phyloP scores from a whole-genome alignment of 1,284 basidiomycete species.

The Pseudozyma sp. region DNA sequence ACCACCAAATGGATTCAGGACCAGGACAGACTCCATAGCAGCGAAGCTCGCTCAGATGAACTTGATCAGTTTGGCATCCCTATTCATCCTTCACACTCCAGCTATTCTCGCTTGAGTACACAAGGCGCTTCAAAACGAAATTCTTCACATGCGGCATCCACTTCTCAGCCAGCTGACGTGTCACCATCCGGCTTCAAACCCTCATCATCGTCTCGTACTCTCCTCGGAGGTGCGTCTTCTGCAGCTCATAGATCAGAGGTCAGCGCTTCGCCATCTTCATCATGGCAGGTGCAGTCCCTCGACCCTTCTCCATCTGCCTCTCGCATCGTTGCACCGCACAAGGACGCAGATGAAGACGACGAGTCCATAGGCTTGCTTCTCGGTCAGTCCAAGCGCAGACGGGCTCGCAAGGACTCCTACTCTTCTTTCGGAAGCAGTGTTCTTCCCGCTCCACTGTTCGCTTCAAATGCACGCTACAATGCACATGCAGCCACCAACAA shows the following conservation, averaged over 20 bases:
- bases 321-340: conserved; percentile 2
- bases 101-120: conserved; percentile 6
- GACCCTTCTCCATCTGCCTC: conserved; percentile 19
- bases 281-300: neutral
- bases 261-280: conserved; percentile 12
- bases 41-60: conserved; percentile 19
- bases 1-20: conserved; percentile 31
- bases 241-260: neutral
- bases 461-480: conserved; percentile 23
- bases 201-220: conserved; percentile 21
- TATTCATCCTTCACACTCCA: conserved; percentile 24
- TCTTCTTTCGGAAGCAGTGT: conserved; percentile 54
- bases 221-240: neutral
- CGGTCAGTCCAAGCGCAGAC: conserved; percentile 33
- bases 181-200: conserved; percentile 20
- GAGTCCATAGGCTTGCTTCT: conserved; percentile 39
- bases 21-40: conserved; percentile 15
- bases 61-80: conserved; percentile 43
- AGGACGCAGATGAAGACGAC: conserved; percentile 44
- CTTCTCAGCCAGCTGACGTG: neutral
- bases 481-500: conserved; percentile 15
- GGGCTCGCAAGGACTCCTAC: conserved; percentile 43
- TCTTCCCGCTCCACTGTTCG: conserved; percentile 33
- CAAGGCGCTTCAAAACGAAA: conserved; percentile 11
- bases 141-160: conserved; percentile 1